Percentiles rank a stretch among this genome's conserved stretches.
Conservation (phyloP, 2,329 filamentous ascomycete genomes). For the Fusarium goolgardi region DNA sequence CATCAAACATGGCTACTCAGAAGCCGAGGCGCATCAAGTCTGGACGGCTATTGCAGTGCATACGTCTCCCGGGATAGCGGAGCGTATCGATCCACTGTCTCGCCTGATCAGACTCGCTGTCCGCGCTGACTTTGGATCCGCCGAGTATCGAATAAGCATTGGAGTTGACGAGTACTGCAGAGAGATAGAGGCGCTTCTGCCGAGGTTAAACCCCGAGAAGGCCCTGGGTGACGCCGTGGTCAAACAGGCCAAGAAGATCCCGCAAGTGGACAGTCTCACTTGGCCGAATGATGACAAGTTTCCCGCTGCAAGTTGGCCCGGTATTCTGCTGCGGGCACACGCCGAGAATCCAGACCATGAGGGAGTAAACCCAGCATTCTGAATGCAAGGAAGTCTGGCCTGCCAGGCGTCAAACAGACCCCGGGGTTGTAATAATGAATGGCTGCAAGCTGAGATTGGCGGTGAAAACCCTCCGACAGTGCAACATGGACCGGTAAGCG, state of each 20-base stretch:
- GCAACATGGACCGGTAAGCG: constrained; percentile 1
- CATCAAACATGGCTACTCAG: constrained; percentile 40
- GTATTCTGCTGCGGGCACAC: constrained; percentile 48
- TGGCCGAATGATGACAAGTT: constrained; percentile 47
- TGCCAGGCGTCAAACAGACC: not conserved
- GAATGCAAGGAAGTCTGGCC: constrained; percentile 2
- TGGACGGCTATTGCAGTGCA: constrained; percentile 54
- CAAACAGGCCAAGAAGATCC: constrained; percentile 41
- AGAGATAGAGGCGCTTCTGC: constrained; percentile 43
- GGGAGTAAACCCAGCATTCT: constrained; percentile 49
- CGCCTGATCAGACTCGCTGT: constrained; percentile 50
- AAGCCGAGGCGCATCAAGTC: constrained; percentile 46
- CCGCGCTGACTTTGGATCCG: constrained; percentile 49
- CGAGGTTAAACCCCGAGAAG: constrained; percentile 45
- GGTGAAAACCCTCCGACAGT: constrained; percentile 12
- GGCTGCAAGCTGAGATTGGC: constrained; percentile 17
- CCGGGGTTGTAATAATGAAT: not conserved
- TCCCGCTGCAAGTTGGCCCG: constrained; percentile 49
- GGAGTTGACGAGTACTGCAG: constrained; percentile 15
- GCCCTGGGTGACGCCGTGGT: constrained; percentile 47
- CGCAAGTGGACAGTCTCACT: constrained; percentile 41
- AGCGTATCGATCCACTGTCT: constrained; percentile 51
- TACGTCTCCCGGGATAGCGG: constrained; percentile 52
- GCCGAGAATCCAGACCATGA: constrained; percentile 46
- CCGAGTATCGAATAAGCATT: constrained; percentile 16